A percentile compares a stretch with the other conserved stretches of the same genome.
Evolutionary conservation across 495 filamentous ascomycete species (phyloP).

Genomic region (Podospora tetraspora): DNA sequence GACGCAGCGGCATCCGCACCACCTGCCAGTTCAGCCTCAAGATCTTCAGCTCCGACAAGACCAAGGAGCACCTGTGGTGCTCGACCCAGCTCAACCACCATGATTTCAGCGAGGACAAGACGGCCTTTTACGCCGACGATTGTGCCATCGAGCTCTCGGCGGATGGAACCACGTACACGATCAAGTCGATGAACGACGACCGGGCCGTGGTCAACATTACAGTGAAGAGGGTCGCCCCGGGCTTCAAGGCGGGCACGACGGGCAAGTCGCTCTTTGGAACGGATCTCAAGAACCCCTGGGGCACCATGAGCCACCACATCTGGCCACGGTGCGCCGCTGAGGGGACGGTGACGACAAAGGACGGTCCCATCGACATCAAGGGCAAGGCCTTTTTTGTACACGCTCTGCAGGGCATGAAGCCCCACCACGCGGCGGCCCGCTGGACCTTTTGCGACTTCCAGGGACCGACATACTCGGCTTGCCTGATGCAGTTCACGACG

Average conservation of each 20-base stretch:
- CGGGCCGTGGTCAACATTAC: slow-evolving; percentile 76
- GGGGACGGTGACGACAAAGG: slow-evolving; percentile 78
- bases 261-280: slow-evolving; percentile 82
- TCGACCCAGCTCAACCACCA: slow-evolving; percentile 68
- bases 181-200: slow-evolving; percentile 79
- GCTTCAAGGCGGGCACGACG: slow-evolving; percentile 80
- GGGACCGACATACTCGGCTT: slow-evolving; percentile 73
- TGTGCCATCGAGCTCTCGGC: slow-evolving; percentile 76
- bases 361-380: slow-evolving; percentile 74
- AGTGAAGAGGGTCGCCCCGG: slow-evolving; percentile 67
- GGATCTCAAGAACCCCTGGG: slow-evolving; percentile 81
- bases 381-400: slow-evolving; percentile 73
- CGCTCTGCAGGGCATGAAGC: slow-evolving; percentile 97
- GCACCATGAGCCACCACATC: slow-evolving; percentile 82
- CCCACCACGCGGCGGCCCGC: slow-evolving; percentile 86
- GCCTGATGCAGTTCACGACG: slow-evolving; percentile 95
- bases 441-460: slow-evolving; percentile 97
- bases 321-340: slow-evolving; percentile 82
- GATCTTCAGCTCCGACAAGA: slow-evolving; percentile 66
- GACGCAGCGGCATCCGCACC: slow-evolving; percentile 71
- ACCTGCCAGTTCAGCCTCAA: slow-evolving; percentile 91
- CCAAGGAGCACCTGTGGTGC: slow-evolving; percentile 72
- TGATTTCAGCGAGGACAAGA: slow-evolving; percentile 78
- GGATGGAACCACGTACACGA: slow-evolving; percentile 70
- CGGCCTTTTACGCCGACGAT: slow-evolving; percentile 76